Conservation (phyloP, 1,284 basidiomycete genomes). For the Apiotrichum sp. region DNA sequence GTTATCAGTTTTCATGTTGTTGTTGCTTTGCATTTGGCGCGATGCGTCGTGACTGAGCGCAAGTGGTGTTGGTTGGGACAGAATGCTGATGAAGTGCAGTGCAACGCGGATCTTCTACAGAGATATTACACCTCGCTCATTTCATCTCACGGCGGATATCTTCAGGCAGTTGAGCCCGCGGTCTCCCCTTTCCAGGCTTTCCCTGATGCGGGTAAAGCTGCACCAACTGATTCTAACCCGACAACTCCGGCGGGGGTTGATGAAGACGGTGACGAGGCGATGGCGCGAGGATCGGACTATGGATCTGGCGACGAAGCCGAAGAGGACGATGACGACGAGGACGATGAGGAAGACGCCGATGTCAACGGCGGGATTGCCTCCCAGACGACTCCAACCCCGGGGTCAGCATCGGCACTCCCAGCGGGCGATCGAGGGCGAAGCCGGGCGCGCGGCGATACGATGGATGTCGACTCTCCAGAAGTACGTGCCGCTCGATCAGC, state of each 20-base stretch:
- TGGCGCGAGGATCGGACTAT: background rate
- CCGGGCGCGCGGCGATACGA: conserved; percentile 1
- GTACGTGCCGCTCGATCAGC: background rate
- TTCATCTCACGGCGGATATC: conserved; percentile 42
- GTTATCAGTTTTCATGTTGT: conserved; percentile 44
- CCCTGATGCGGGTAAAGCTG: conserved; percentile 19
- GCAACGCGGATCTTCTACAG: conserved; percentile 45
- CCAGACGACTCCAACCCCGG: too few species aligned
- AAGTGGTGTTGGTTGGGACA: too few species aligned
- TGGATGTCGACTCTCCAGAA: conserved; percentile 15
- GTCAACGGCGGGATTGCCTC: too few species aligned
- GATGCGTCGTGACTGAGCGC: too few species aligned
- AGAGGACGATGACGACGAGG: background rate
- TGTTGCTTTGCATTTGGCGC: conserved; percentile 2
- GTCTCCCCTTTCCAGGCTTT: conserved; percentile 37
- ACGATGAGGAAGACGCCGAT: background rate
- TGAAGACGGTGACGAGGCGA: background rate
- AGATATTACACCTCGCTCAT: conserved; percentile 49
- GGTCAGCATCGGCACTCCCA: too few species aligned
- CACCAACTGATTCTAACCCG: background rate
- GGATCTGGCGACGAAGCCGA: conserved; percentile 1
- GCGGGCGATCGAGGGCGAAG: background rate
- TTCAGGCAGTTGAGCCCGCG: conserved; percentile 33
- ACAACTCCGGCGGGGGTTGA: conserved; percentile 6
- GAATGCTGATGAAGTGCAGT: conserved; percentile 24